Evolutionary conservation across 1,284 basidiomycete genomes (phyloP).

Genomic region (Cystobasidiaceae sp.): DNA sequence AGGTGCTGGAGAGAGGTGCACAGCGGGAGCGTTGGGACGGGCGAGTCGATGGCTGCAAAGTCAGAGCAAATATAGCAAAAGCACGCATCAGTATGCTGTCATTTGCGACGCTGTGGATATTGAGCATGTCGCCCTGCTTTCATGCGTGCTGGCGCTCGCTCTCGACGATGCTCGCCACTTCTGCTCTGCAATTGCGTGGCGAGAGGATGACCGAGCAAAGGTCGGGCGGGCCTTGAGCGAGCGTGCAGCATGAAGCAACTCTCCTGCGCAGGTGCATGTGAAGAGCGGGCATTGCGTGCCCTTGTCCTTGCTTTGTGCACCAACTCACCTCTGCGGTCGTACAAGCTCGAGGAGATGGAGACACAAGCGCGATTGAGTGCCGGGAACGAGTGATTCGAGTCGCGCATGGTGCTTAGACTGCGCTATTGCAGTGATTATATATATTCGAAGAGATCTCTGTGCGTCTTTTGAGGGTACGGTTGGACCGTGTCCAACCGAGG

Average conservation of each 20-base stretch:
- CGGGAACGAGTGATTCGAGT: conserved; percentile 94
- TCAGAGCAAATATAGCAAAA: not conserved
- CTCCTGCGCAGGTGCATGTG: not conserved
- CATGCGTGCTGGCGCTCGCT: not conserved
- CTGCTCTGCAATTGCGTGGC: not conserved
- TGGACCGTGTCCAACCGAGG: no score
- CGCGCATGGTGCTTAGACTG: conserved; percentile 68
- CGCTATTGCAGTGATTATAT: no score
- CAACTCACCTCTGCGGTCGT: conserved; percentile 83
- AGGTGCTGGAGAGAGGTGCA: conserved; percentile 97
- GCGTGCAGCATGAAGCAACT: not conserved
- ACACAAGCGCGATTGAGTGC: conserved; percentile 92
- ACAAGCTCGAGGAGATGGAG: conserved; percentile 87
- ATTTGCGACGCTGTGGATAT: not conserved
- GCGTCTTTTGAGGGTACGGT: no score
- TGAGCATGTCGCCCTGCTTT: not conserved
- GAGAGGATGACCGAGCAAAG: not conserved
- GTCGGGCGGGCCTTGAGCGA: not conserved
- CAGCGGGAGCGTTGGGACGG: conserved; percentile 75
- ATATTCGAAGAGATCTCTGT: no score
- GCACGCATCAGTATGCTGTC: not conserved
- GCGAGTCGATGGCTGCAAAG: conserved; percentile 75
- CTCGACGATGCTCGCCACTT: not conserved
- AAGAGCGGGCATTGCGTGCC: not conserved
- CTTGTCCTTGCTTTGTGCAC: not conserved